Percentiles rank a stretch among this genome's conserved stretches.
These are phyloP conservation scores for Leccinum truebloodii DNA, from an alignment of 768 basidiomycete species.

Conservation along the genomic window DNA sequence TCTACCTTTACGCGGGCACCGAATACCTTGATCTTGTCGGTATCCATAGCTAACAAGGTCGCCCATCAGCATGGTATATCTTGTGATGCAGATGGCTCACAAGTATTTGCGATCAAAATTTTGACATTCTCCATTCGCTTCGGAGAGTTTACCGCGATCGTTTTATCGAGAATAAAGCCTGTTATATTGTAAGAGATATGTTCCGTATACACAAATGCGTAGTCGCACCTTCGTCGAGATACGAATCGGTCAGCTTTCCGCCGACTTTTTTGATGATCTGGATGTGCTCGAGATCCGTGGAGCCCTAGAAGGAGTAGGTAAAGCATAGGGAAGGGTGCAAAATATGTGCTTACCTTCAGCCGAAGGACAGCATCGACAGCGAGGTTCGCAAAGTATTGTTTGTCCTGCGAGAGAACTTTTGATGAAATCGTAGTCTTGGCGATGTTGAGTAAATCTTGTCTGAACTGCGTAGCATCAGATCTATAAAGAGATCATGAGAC, in stretches of 20 bases:
- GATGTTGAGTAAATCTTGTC: constrained; percentile 93
- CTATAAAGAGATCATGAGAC: constrained; percentile 37
- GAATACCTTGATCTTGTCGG: constrained; percentile 99
- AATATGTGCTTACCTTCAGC: constrained; percentile 59
- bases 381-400: constrained; percentile 96
- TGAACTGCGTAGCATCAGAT: constrained; percentile 71
- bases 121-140: constrained; percentile 94
- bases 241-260: constrained; percentile 96
- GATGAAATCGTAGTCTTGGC: constrained; percentile 94
- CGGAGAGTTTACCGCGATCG: constrained; percentile 90
- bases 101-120: constrained; percentile 98
- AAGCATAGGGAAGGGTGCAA: not conserved
- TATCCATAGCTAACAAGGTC: constrained; percentile 84
- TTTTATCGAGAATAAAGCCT: constrained; percentile 98
- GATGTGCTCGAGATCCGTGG: constrained; percentile 95
- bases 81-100: constrained; percentile 45
- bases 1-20: constrained; percentile 96
- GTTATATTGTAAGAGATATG: not conserved
- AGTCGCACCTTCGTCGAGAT: constrained; percentile 86
- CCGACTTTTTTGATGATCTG: constrained; percentile 99
- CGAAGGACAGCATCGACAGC: constrained; percentile 96
- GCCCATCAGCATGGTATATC: not conserved
- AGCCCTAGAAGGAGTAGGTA: constrained; percentile 61
- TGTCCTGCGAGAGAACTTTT: constrained; percentile 96
- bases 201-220: not conserved